Evolutionary conservation across 2,329 filamentous ascomycete species (phyloP).

Genomic region (Madurella mycetomatis): DNA sequence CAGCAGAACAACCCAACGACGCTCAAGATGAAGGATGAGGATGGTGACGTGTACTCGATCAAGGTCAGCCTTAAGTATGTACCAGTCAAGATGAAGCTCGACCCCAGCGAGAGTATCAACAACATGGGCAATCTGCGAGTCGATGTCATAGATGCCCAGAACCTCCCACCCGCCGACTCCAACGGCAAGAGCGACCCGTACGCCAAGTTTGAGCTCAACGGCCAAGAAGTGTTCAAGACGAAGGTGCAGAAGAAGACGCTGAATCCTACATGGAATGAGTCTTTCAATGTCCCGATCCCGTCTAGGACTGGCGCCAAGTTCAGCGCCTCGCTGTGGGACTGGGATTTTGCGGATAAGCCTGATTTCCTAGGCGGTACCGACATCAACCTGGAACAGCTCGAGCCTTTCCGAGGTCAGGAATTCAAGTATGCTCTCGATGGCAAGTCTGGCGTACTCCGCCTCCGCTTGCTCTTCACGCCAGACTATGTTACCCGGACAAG

Average conservation of each 20-base stretch:
- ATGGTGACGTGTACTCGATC: conserved; percentile 72
- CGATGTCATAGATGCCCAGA: conserved; percentile 80
- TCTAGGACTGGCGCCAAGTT: conserved; percentile 84
- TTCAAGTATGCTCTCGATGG: conserved; percentile 74
- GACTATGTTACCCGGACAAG: conserved; percentile 82
- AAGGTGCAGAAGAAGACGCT: conserved; percentile 96
- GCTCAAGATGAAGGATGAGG: conserved; percentile 71
- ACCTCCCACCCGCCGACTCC: conserved; percentile 88
- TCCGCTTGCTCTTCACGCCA: conserved; percentile 88
- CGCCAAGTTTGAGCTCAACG: conserved; percentile 89
- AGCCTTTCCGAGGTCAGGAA: conserved; percentile 80
- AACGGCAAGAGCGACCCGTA: conserved; percentile 98
- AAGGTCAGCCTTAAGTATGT: conserved; percentile 94
- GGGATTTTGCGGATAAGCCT: conserved; percentile 93
- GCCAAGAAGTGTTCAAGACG: conserved; percentile 87
- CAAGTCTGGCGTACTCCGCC: conserved; percentile 76
- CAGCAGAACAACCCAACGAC: conserved; percentile 79
- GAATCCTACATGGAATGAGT: conserved; percentile 92
- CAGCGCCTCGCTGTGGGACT: conserved; percentile 80
- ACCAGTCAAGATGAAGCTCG: conserved; percentile 87
- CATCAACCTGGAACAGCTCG: conserved; percentile 73
- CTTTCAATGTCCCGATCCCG: conserved; percentile 77
- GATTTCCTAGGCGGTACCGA: conserved; percentile 77
- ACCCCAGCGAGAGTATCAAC: conserved; percentile 96
- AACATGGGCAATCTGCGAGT: conserved; percentile 95